Evolutionary conservation across 306 rosid species (phyloP).

Genomic region (Begonia fuchsioides): DNA sequence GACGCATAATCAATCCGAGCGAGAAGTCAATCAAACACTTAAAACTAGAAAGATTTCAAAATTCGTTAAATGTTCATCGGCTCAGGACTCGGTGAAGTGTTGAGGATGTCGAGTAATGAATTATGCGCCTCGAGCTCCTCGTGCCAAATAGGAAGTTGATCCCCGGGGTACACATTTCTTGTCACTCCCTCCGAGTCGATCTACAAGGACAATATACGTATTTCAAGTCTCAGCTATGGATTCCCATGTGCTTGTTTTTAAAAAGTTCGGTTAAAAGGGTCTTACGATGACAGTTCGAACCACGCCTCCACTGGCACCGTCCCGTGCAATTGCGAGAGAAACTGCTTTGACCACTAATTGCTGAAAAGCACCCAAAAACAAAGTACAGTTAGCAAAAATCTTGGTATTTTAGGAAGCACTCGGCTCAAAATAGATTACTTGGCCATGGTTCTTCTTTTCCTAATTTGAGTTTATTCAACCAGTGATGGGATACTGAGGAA

Average conservation of each 20-base stretch:
- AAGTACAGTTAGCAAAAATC: slow-evolving; percentile 10
- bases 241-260: too few relatives aligned
- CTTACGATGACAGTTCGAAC: slow-evolving; percentile 90
- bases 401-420: neutral
- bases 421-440: neutral
- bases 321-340: slow-evolving; percentile 93
- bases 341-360: slow-evolving; percentile 84
- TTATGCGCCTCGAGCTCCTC: slow-evolving; percentile 78
- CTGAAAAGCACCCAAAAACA: slow-evolving; percentile 21
- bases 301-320: slow-evolving; percentile 98
- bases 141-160: slow-evolving; percentile 76
- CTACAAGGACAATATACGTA: slow-evolving; percentile 15
- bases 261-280: too few relatives aligned
- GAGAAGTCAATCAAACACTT: too few relatives aligned
- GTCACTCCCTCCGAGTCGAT: slow-evolving; percentile 88
- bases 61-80: slow-evolving; percentile 69
- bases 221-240: too few relatives aligned
- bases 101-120: slow-evolving; percentile 63
- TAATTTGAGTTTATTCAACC: neutral
- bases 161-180: slow-evolving; percentile 66
- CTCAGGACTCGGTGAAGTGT: slow-evolving; percentile 31
- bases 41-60: neutral
- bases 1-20: too few relatives aligned
- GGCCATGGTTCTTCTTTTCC: neutral
- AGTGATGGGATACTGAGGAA: neutral